Base-by-base conservation (phyloP, 495 filamentous ascomycete species). In the Arthonia radiata region DNA sequence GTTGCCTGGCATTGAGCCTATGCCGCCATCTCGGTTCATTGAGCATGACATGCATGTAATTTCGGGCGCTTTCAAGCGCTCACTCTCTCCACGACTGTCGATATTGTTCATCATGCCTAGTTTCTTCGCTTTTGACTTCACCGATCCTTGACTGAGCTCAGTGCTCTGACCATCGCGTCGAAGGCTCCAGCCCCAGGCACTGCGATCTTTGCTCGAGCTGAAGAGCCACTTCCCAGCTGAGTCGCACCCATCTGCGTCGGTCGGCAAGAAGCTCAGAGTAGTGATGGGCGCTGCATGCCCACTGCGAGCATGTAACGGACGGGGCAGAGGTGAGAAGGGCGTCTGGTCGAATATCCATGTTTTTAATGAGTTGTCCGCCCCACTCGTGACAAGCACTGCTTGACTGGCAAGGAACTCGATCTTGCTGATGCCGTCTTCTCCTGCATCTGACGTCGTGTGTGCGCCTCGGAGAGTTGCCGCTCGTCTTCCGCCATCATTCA, bases 301-400 rank as follows among this genome's bases (percentile, higher is more conserved):
- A 31, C 69, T 72, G 24, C 86, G 64, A 23, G 58, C 59, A 41
- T 93, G 89, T 22, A 94, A 55, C 13, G 76, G 71, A 17, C 80
- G 62, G 5, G 86, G 86, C 17, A 79, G 59, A 0, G 79, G 67
- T 1, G 75, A 80, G 44, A 81, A 82, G 3, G 78, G 77, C 2
- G 67, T 67, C 32, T 82, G 68, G 40, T 91, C 79, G 36, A 93
- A 89, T 32, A 91, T 82, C 82, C 82, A 93, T 3, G 73, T 79
- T 43, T 78, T 90, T 22, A 99, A 52, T 17, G 79, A 74, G 45
- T 99, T 99, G 45, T 99, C 86, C 18, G 74, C 58, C 14, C 81
- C 89, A 31, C 74, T 79, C 3, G 81, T 90, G 16, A 93, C 59
- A 17, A 99, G 59, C 1, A 93, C 67, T 10, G 77, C 75, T 42